A percentile compares a stretch with the other conserved stretches of the same genome.
These are phyloP conservation scores for Pyrus hybrid DNA, from an alignment of 331 rosid genomes.

Conservation along the genomic window DNA sequence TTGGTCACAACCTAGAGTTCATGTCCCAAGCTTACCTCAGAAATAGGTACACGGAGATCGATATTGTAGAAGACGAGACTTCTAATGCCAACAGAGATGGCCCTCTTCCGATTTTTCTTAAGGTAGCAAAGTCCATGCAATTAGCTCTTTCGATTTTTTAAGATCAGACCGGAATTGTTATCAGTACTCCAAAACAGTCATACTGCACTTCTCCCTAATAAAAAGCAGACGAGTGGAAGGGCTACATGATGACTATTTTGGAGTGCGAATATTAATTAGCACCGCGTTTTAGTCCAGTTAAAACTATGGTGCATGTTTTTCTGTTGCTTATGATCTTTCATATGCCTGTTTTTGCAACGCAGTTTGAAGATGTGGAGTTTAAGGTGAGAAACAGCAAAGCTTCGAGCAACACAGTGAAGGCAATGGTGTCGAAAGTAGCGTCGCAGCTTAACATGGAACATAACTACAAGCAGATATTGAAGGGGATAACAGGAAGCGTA, in stretches of 20 bases:
- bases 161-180: too few relatives aligned
- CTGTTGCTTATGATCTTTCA: background rate
- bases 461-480: slow-evolving; percentile 60
- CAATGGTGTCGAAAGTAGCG: slow-evolving; percentile 41
- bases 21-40: slow-evolving; percentile 46
- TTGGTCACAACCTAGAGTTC: slow-evolving; percentile 55
- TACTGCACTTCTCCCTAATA: too few relatives aligned
- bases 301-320: background rate
- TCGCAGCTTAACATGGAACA: slow-evolving; percentile 41
- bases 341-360: slow-evolving; percentile 13
- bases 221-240: too few relatives aligned
- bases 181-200: too few relatives aligned
- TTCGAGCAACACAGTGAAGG: slow-evolving; percentile 42
- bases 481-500: slow-evolving; percentile 85
- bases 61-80: slow-evolving; percentile 33
- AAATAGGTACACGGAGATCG: slow-evolving; percentile 60
- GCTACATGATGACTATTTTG: too few relatives aligned
- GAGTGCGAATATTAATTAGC: too few relatives aligned
- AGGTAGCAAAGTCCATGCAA: slow-evolving; percentile 26
- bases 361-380: slow-evolving; percentile 94
- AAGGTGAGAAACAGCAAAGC: slow-evolving; percentile 52
- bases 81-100: slow-evolving; percentile 23
- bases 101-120: slow-evolving; percentile 83
- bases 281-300: too few relatives aligned
- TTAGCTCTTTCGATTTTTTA: too few relatives aligned